These are phyloP conservation scores for Sugiyamaella qingdaonensis DNA, from an alignment of 805 yeast species.

Conservation along the genomic window DNA sequence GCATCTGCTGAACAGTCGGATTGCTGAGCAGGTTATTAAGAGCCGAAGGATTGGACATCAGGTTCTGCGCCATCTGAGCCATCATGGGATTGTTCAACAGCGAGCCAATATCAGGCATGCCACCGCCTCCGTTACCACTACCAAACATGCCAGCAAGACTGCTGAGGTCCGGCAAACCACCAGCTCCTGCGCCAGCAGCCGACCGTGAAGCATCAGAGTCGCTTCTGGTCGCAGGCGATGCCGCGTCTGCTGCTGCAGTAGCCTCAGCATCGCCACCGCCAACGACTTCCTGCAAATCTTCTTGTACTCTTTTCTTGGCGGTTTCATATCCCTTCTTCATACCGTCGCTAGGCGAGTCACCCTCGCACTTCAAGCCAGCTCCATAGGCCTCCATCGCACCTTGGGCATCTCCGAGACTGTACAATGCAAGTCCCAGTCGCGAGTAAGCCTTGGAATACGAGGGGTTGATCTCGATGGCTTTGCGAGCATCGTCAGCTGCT, in stretches of 20 bases:
- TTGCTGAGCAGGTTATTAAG: constrained; percentile 69
- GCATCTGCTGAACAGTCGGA: constrained; percentile 82
- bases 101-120: constrained; percentile 62
- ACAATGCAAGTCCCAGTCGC: constrained; percentile 88
- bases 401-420: constrained; percentile 89
- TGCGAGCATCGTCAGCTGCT: constrained; percentile 80
- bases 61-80: constrained; percentile 80
- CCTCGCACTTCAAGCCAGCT: constrained; percentile 82
- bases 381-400: constrained; percentile 89
- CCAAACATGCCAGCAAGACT: constrained; percentile 56
- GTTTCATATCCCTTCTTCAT: constrained; percentile 93
- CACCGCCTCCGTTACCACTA: constrained; percentile 57
- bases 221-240: constrained; percentile 25
- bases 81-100: constrained; percentile 88
- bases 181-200: constrained; percentile 31
- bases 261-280: constrained; percentile 27
- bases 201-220: constrained; percentile 17
- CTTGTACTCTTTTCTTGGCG: constrained; percentile 82
- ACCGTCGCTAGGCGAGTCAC: constrained; percentile 76
- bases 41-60: constrained; percentile 84
- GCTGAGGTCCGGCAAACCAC: constrained; percentile 75
- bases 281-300: constrained; percentile 45
- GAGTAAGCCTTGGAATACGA: constrained; percentile 88
- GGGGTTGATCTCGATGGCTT: constrained; percentile 75
- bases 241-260: constrained; percentile 32